Evolutionary conservation across 2,329 filamentous ascomycete species (phyloP).

Genomic region (Xylaria sp.): DNA sequence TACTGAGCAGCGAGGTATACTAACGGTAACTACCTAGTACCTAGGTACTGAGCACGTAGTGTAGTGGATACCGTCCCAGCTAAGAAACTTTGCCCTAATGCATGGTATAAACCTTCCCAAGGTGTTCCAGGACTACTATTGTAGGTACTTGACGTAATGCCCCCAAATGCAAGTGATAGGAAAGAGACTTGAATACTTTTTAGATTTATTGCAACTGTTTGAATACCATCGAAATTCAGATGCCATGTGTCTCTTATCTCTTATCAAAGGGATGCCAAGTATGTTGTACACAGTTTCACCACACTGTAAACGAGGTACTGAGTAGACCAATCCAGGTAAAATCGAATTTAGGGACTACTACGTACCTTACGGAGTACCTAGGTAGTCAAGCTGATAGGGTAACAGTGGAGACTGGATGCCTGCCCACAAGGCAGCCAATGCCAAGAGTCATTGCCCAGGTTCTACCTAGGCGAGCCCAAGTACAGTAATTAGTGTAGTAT

Average conservation of each 20-base stretch:
- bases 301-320: neutral
- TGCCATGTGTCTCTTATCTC: too few relatives aligned
- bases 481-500: too few relatives aligned
- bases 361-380: neutral
- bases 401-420: constrained; percentile 15
- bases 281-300: neutral
- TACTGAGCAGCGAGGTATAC: too few relatives aligned
- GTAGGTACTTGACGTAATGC: too few relatives aligned
- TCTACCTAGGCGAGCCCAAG: too few relatives aligned
- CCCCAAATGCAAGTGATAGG: too few relatives aligned
- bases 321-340: neutral
- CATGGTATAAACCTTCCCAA: too few relatives aligned
- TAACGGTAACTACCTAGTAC: neutral
- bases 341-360: neutral
- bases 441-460: neutral
- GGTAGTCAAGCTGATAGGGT: constrained; percentile 8
- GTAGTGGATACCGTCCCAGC: neutral
- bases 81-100: too few relatives aligned
- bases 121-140: too few relatives aligned
- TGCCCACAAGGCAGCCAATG: neutral
- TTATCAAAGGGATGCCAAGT: neutral
- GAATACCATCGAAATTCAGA: too few relatives aligned
- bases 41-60: neutral
- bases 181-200: too few relatives aligned
- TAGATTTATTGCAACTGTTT: too few relatives aligned